Conservation (phyloP, 208 protist species). For the Leishmania guyanensis region DNA sequence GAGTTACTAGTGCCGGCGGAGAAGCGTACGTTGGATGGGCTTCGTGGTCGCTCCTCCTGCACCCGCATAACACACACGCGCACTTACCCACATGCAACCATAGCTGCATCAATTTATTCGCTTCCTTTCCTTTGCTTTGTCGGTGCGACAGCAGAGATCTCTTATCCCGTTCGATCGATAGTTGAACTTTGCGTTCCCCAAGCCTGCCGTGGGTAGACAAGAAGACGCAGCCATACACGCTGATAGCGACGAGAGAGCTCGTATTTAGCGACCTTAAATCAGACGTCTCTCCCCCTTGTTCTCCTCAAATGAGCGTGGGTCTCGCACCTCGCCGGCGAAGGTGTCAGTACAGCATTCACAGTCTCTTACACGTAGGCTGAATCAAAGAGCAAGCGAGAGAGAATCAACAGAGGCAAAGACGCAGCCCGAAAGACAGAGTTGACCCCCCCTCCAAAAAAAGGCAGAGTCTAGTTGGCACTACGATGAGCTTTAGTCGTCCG, state of each 20-base stretch:
- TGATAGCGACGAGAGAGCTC: neutral
- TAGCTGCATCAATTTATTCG: neutral
- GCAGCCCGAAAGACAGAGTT: neutral
- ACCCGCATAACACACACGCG: neutral
- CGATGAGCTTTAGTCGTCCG: constrained; percentile 30
- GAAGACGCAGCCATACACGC: neutral
- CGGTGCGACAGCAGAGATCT: neutral
- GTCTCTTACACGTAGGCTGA: neutral
- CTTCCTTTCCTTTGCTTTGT: neutral
- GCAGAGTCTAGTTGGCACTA: neutral
- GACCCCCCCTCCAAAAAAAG: neutral
- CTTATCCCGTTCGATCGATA: neutral
- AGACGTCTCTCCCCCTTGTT: neutral
- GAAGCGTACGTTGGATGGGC: neutral
- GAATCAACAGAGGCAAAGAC: neutral
- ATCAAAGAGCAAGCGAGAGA: neutral
- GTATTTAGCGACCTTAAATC: neutral
- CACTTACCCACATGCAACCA: neutral
- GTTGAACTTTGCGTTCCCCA: neutral
- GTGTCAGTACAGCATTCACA: neutral
- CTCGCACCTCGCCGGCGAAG: neutral
- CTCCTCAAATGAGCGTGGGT: neutral
- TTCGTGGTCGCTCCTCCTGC: too few relatives aligned
- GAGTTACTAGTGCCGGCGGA: neutral
- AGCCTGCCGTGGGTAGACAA: neutral